Evolutionary conservation across 352 stramenopile species (phyloP).

Genomic region (Globisporangium heterothallicum): DNA sequence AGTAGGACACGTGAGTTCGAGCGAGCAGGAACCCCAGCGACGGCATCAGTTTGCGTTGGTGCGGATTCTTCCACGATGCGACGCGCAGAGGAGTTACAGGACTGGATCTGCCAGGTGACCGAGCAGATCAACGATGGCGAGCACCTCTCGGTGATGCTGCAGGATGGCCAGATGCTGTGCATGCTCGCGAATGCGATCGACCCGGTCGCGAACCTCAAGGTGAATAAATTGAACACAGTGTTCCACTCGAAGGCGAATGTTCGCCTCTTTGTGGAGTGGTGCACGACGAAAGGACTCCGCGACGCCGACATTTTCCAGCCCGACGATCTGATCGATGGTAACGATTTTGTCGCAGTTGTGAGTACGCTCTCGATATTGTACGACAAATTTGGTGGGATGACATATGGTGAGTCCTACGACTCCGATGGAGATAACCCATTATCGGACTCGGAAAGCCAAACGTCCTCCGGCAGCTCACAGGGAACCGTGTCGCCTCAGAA

Average conservation of each 20-base stretch:
- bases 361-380: slow-evolving; percentile 81
- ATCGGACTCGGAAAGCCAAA: slow-evolving; percentile 64
- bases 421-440: slow-evolving; percentile 45
- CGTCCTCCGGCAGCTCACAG: slow-evolving; percentile 53
- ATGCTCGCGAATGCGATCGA: slow-evolving; percentile 81
- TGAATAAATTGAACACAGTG: slow-evolving; percentile 87
- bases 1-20: not conserved
- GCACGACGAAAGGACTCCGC: slow-evolving; percentile 51
- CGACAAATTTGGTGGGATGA: slow-evolving; percentile 69
- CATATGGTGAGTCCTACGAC: slow-evolving; percentile 48
- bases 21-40: not conserved
- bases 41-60: too few relatives aligned
- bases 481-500: slow-evolving; percentile 45
- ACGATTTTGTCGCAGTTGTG: slow-evolving; percentile 58
- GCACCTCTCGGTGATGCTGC: slow-evolving; percentile 76
- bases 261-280: slow-evolving; percentile 80
- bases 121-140: slow-evolving; percentile 64
- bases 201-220: slow-evolving; percentile 60
- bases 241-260: slow-evolving; percentile 87
- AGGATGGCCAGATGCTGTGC: slow-evolving; percentile 84
- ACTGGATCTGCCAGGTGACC: slow-evolving; percentile 81
- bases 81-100: slow-evolving; percentile 76
- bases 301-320: slow-evolving; percentile 74
- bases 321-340: slow-evolving; percentile 70
- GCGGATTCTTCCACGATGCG: slow-evolving; percentile 25